Base-by-base conservation (phyloP, 2,329 filamentous ascomycete species). In the Talaromyces sp. region DNA sequence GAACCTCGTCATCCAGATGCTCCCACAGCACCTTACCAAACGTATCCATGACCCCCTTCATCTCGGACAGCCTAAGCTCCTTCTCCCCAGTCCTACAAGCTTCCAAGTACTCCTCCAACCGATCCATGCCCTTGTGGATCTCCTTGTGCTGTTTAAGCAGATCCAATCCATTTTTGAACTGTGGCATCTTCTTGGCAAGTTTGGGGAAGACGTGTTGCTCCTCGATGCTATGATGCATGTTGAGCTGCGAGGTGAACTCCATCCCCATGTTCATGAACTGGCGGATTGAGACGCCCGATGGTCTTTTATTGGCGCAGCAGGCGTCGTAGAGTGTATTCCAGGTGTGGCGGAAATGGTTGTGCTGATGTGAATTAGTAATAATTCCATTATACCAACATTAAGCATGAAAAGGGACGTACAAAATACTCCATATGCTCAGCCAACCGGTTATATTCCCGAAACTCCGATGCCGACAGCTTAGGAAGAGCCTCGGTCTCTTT, bases 1-100 rank as follows among this genome's bases (percentile, higher is more conserved):
- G 79, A 7, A 96, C 92, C 81, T 96, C 92, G 68, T 93, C 88
- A 69, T 95, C 90, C 63, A 96, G 78, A 81, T 96, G 92, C 70
- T 79, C 80, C 90, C 91, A 94, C 56, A 96, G 74, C 65, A 96
- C 90, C 9, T 81, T 80, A 10, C 90, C 90, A 85, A 93, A 96
- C 4, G 75, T 75, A 74, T 96, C 90, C 87, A 96, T 87, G 69
- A 90, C 83, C 40, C 75, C 79, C 78, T 87, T 89, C 73, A 96
- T 73, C 69, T 86, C 85, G 4, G 73, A 71, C 69, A 85, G 67
- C 56, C 81, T 73, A 68, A 87, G 65, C 66, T 87, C 84, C 63
- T 73, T 79, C 79, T 92, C 88, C 0, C 91, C 86, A 12, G 73
- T 76, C 64, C 79, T 81, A 70, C 89, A 92, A 52, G 75, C 78